These are phyloP conservation scores for Rhodocollybia butyracea DNA, from an alignment of 768 basidiomycete genomes.

Conservation along the genomic window DNA sequence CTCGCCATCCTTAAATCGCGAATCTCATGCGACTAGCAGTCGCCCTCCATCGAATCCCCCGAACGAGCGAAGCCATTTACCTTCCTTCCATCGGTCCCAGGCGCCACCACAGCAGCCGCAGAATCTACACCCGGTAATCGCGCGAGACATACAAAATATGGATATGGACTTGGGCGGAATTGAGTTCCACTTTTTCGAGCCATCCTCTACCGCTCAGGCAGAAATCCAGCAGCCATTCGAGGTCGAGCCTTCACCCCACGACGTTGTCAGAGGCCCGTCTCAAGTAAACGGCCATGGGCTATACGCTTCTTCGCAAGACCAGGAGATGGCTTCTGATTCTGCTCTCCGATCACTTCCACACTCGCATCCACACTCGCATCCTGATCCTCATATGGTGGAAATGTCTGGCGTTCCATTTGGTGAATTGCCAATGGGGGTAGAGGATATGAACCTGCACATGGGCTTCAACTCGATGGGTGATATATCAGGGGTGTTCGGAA, in stretches of 20 bases:
- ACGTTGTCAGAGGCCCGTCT: neutral
- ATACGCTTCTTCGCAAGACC: neutral
- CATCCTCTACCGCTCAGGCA: neutral
- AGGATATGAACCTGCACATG: neutral
- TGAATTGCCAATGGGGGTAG: neutral
- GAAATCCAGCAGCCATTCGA: neutral
- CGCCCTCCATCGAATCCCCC: neutral
- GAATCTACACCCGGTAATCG: constrained; percentile 48
- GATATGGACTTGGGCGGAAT: neutral
- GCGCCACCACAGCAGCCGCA: constrained; percentile 10
- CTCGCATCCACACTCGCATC: too few species aligned
- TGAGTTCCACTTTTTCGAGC: constrained; percentile 1
- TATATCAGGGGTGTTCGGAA: neutral
- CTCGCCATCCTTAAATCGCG: too few species aligned
- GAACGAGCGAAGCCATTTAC: neutral
- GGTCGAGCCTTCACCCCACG: neutral
- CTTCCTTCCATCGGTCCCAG: neutral
- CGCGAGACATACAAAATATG: constrained; percentile 49
- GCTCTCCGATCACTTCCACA: neutral
- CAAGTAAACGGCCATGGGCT: neutral
- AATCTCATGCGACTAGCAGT: neutral
- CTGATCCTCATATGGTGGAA: neutral
- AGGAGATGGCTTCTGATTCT: neutral
- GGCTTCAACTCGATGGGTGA: neutral
- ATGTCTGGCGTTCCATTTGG: neutral